phyloP scores from a whole-genome alignment of 441 rosid genomes.

The Geranium incanum region DNA sequence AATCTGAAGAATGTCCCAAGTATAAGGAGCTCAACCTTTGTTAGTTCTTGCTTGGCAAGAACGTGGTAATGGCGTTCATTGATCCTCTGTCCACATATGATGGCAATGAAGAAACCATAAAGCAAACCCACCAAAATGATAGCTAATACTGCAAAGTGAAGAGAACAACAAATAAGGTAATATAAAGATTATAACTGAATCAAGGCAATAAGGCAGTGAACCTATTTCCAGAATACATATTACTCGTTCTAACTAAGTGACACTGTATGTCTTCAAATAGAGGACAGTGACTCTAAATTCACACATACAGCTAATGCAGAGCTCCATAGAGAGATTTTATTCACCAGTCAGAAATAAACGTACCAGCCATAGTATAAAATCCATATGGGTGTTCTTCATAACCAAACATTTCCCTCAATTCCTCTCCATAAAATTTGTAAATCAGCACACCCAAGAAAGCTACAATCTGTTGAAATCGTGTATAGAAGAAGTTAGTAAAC shows the following conservation, averaged over 20 bases:
- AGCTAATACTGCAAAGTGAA: conserved; percentile 63
- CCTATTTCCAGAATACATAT: background rate
- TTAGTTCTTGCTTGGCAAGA: conserved; percentile 96
- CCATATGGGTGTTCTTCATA: conserved; percentile 98
- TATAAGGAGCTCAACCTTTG: conserved; percentile 52
- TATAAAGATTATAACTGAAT: background rate
- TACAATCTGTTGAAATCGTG: conserved; percentile 57
- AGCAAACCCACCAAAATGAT: conserved; percentile 94
- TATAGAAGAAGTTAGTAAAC: conserved; percentile 7
- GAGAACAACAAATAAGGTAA: conserved; percentile 1
- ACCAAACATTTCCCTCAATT: conserved; percentile 95
- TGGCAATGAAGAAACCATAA: conserved; percentile 95
- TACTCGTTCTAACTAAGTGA: background rate
- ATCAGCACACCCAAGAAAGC: conserved; percentile 90
- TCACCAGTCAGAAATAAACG: conserved; percentile 7
- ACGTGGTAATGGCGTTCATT: conserved; percentile 94
- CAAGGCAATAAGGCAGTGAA: background rate
- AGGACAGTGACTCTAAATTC: background rate
- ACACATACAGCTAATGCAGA: too few species aligned
- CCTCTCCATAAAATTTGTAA: conserved; percentile 93
- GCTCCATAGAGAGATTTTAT: background rate
- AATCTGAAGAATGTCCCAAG: background rate
- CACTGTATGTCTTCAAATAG: background rate
- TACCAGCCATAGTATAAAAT: conserved; percentile 95
- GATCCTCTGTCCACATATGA: conserved; percentile 97